These are phyloP conservation scores for Metschnikowia proteae DNA, from an alignment of 805 yeast species.

Conservation along the genomic window DNA sequence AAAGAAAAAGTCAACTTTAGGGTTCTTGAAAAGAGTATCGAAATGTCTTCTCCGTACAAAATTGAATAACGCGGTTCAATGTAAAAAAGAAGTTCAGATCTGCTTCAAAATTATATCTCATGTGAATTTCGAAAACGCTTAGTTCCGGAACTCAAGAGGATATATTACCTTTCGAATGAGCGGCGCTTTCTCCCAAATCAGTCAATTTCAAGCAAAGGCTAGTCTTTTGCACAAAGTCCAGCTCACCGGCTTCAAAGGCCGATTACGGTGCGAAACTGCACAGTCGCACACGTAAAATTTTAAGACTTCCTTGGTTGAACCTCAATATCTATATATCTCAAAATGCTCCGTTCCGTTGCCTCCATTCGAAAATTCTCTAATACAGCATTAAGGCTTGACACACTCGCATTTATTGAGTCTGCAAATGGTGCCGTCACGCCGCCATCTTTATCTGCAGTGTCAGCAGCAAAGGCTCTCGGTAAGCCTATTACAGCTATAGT, in stretches of 20 bases:
- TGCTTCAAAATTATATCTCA: no score
- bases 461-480: conserved; percentile 75
- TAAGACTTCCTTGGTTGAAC: background rate
- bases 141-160: no score
- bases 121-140: no score
- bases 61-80: no score
- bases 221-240: background rate
- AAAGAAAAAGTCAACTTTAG: no score
- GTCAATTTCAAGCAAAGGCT: background rate
- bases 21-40: no score
- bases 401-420: conserved; percentile 74
- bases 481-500: conserved; percentile 78
- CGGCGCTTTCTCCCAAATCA: background rate
- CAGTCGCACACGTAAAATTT: conserved; percentile 3
- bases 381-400: conserved; percentile 27
- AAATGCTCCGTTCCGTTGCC: conserved; percentile 13
- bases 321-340: background rate
- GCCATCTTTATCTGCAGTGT: conserved; percentile 64
- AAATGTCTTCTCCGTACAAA: no score
- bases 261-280: conserved; percentile 6
- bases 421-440: conserved; percentile 54
- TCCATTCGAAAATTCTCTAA: conserved; percentile 13
- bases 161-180: no score
- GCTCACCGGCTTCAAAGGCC: background rate
- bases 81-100: no score